Evolutionary conservation across 2,329 filamentous ascomycete species (phyloP).

Genomic region (Hortaea werneckii): DNA sequence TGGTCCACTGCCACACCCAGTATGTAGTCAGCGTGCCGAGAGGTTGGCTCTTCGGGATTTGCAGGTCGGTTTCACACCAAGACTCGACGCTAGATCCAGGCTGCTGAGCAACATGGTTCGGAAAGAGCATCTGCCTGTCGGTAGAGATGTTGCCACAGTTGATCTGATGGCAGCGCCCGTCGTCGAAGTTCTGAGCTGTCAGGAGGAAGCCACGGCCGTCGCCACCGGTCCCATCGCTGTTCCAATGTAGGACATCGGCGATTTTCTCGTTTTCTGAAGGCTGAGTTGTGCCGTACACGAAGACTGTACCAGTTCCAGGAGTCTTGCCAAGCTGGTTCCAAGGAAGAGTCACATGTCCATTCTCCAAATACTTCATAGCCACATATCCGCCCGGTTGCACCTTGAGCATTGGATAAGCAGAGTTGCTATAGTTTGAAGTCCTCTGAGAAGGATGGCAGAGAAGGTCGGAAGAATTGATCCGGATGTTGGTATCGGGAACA

Average conservation of each 20-base stretch:
- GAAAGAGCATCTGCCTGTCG: conserved; percentile 48
- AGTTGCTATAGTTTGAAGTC: conserved; percentile 44
- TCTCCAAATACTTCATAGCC: conserved; percentile 42
- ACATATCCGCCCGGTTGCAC: conserved; percentile 39
- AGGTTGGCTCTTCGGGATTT: conserved; percentile 58
- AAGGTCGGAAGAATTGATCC: conserved; percentile 41
- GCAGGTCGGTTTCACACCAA: conserved; percentile 72
- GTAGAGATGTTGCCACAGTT: conserved; percentile 51
- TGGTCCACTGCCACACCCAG: conserved; percentile 96
- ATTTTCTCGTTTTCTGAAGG: conserved; percentile 47
- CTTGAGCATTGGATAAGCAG: conserved; percentile 53
- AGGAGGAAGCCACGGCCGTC: conserved; percentile 68
- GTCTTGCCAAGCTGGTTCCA: conserved; percentile 34
- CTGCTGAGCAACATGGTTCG: conserved; percentile 44
- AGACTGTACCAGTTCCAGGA: conserved; percentile 35
- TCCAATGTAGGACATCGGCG: conserved; percentile 68
- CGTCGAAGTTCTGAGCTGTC: conserved; percentile 72
- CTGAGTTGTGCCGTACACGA: conserved; percentile 39
- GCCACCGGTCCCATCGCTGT: conserved; percentile 65
- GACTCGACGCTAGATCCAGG: conserved; percentile 41
- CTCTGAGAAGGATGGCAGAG: conserved; percentile 58
- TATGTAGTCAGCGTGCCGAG: conserved; percentile 67
- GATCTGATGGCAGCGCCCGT: conserved; percentile 78
- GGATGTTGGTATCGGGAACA: conserved; percentile 45
- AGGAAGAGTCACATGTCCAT: conserved; percentile 39